Conservation (phyloP, 2,329 filamentous ascomycete species). For the Emericellopsis cladophorae region DNA sequence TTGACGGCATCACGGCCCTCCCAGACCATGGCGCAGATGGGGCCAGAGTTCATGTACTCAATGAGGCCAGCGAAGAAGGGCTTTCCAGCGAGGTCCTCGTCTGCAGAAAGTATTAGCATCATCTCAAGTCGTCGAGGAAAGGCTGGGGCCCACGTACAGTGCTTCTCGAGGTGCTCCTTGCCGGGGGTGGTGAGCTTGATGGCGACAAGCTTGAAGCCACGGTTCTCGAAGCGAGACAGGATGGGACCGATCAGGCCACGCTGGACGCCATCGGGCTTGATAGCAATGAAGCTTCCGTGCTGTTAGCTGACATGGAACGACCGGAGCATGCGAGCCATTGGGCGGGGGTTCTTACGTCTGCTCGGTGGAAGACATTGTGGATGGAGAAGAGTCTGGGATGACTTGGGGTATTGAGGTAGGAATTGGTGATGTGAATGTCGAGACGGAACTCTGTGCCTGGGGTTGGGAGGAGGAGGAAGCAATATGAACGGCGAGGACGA, state of each 20-base stretch:
- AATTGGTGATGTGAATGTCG: conserved; percentile 6
- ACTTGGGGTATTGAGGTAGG: conserved; percentile 15
- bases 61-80: conserved; percentile 94
- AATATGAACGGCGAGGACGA: conserved; percentile 21
- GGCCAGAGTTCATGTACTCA: conserved; percentile 81
- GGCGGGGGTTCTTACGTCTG: conserved; percentile 61
- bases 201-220: conserved; percentile 93
- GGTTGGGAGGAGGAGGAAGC: conserved; percentile 14
- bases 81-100: conserved; percentile 84
- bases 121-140: conserved; percentile 3
- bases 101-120: conserved; percentile 24
- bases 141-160: conserved; percentile 46
- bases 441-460: conserved; percentile 1
- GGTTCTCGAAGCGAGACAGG: conserved; percentile 95
- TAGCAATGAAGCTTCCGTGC: conserved; percentile 82
- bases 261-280: conserved; percentile 99
- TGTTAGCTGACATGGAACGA: conserved; percentile 9
- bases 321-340: neutral
- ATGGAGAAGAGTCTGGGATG: conserved; percentile 14
- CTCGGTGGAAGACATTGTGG: conserved; percentile 60
- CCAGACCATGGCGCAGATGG: conserved; percentile 99
- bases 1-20: conserved; percentile 98
- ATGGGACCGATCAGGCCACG: conserved; percentile 97
- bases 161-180: conserved; percentile 95
- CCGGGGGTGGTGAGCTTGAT: conserved; percentile 86